Evolutionary conservation across 768 basidiomycete species (phyloP).

Genomic region (Russula foetens): DNA sequence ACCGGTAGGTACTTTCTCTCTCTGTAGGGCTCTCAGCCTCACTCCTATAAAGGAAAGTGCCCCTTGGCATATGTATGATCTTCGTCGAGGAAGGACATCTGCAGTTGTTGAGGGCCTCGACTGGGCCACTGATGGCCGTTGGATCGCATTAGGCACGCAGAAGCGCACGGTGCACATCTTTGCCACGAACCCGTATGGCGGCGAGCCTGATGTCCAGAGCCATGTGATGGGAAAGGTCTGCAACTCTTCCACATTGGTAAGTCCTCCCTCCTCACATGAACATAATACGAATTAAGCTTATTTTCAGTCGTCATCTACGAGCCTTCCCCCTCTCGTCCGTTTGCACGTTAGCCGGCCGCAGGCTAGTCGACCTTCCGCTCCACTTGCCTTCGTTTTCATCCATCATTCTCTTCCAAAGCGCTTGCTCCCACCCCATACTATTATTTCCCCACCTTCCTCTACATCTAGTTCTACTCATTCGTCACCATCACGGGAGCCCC

Average conservation of each 20-base stretch:
- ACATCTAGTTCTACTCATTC: conserved; percentile 27
- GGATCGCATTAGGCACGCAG: conserved; percentile 59
- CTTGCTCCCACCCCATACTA: conserved; percentile 31
- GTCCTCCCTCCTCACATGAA: conserved; percentile 14
- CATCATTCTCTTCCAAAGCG: conserved; percentile 30
- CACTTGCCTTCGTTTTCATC: conserved; percentile 53
- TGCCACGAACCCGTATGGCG: conserved; percentile 69
- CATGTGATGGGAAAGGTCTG: conserved; percentile 51
- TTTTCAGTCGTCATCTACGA: conserved; percentile 45
- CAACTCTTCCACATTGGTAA: conserved; percentile 45
- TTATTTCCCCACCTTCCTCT: conserved; percentile 24
- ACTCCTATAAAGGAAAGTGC: conserved; percentile 12
- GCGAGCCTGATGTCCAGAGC: conserved; percentile 51
- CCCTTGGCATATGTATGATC: conserved; percentile 55
- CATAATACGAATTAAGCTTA: background rate
- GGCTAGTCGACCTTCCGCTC: conserved; percentile 25
- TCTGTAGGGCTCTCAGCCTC: background rate
- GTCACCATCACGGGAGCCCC: conserved; percentile 23
- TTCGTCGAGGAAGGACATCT: conserved; percentile 63
- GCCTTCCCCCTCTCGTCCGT: conserved; percentile 49
- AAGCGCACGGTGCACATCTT: conserved; percentile 66
- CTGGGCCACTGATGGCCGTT: conserved; percentile 53
- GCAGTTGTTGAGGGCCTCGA: conserved; percentile 50
- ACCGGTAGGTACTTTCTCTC: background rate
- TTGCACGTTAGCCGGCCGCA: conserved; percentile 32